Evolutionary conservation across 768 basidiomycete genomes (phyloP).

Genomic region (Lactifluus volemus): DNA sequence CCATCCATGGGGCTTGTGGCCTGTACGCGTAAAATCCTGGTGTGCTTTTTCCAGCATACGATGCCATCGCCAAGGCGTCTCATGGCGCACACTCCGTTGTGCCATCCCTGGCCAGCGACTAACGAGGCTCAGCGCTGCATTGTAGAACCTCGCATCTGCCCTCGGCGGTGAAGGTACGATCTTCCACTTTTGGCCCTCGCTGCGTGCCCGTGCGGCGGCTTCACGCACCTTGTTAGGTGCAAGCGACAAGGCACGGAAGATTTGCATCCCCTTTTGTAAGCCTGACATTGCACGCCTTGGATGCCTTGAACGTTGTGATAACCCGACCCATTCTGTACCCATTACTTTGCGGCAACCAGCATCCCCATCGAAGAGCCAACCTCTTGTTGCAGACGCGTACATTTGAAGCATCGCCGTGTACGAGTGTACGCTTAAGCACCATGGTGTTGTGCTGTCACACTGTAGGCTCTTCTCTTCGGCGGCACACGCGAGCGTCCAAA

Average conservation of each 20-base stretch:
- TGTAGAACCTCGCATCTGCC: slow-evolving; percentile 61
- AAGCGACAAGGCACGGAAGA: slow-evolving; percentile 2
- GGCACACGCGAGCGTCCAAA: slow-evolving; percentile 54
- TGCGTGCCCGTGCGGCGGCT: neutral
- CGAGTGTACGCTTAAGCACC: slow-evolving; percentile 56
- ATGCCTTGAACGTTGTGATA: neutral
- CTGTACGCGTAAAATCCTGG: neutral
- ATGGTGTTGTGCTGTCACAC: slow-evolving; percentile 38
- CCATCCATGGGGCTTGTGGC: slow-evolving; percentile 4
- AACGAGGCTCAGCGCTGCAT: slow-evolving; percentile 43
- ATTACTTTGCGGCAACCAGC: slow-evolving; percentile 16
- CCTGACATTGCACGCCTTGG: neutral
- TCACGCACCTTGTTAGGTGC: neutral
- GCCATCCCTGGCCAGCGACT: slow-evolving; percentile 11
- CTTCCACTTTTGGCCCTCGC: neutral
- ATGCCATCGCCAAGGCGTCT: slow-evolving; percentile 27
- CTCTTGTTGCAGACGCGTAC: slow-evolving; percentile 41
- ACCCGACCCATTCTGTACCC: neutral
- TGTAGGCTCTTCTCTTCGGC: slow-evolving; percentile 44
- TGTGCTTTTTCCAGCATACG: slow-evolving; percentile 21
- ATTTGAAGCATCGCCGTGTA: slow-evolving; percentile 67
- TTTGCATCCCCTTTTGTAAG: slow-evolving; percentile 2
- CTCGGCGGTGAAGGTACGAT: neutral
- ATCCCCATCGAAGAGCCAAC: slow-evolving; percentile 14
- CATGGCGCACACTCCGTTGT: slow-evolving; percentile 18